These are phyloP conservation scores for Fennellomyces sp. DNA, from an alignment of 371 early-diverging fungal species.

Conservation along the genomic window DNA sequence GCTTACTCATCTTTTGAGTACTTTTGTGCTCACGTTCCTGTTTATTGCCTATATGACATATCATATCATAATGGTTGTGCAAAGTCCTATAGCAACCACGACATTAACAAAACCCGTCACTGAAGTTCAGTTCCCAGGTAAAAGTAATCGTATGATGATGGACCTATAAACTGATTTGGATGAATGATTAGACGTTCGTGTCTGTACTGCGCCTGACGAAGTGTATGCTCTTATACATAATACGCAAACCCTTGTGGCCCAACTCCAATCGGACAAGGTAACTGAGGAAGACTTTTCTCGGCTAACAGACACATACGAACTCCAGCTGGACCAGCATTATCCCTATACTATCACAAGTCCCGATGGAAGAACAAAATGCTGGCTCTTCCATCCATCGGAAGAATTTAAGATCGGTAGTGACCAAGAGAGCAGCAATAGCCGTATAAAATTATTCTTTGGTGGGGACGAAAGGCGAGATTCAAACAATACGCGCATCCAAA, in stretches of 20 bases:
- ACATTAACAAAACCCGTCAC: neutral
- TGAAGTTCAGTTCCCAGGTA: neutral
- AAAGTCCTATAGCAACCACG: neutral
- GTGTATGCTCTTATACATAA: neutral
- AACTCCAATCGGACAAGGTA: neutral
- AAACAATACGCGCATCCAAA: conserved; percentile 11
- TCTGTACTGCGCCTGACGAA: neutral
- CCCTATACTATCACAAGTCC: too few relatives aligned
- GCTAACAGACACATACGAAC: neutral
- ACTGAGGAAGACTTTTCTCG: conserved; percentile 10
- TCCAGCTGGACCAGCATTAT: too few relatives aligned
- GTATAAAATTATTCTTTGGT: conserved; percentile 16
- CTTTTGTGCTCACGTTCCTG: neutral
- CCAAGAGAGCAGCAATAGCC: too few relatives aligned
- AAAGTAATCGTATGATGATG: too few relatives aligned
- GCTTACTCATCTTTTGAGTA: conserved; percentile 15
- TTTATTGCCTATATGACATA: neutral
- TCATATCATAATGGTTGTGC: neutral
- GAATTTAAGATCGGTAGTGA: neutral
- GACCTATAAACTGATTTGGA: too few relatives aligned
- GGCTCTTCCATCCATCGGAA: neutral
- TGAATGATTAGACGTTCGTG: neutral
- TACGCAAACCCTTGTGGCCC: neutral
- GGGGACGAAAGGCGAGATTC: too few relatives aligned
- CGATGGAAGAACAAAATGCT: too few relatives aligned